Evolutionary conservation across 2,329 filamentous ascomycete species (phyloP).

Genomic region (Teratosphaeria gauchensis): DNA sequence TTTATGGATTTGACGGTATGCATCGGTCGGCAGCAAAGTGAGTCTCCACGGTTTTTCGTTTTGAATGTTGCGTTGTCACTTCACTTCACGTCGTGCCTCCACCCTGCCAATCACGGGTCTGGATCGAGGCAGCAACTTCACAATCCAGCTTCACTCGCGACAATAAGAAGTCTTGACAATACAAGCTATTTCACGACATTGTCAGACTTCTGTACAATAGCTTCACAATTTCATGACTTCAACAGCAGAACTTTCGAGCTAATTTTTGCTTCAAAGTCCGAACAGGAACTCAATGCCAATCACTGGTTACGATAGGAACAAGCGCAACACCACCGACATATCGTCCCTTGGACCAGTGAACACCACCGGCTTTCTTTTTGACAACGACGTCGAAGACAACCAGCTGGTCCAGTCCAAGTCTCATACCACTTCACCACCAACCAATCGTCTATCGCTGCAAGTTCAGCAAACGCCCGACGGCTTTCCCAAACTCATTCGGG

Average conservation of each 20-base stretch:
- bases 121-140: not conserved
- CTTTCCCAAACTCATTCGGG: constrained; percentile 74
- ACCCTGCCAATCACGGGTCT: not conserved
- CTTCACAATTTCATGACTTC: not conserved
- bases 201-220: constrained; percentile 1
- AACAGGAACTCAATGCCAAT: constrained; percentile 95
- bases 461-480: constrained; percentile 69
- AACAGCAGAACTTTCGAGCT: not conserved
- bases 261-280: constrained; percentile 41
- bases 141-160: not conserved
- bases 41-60: constrained; percentile 36
- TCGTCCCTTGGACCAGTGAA: constrained; percentile 68
- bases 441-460: constrained; percentile 47
- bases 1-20: constrained; percentile 49
- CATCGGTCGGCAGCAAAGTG: constrained; percentile 70
- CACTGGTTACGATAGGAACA: constrained; percentile 53
- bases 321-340: constrained; percentile 47
- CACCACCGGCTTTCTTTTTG: constrained; percentile 75
- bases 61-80: not conserved
- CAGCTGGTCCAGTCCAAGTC: constrained; percentile 21
- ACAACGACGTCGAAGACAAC: constrained; percentile 53
- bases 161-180: not conserved
- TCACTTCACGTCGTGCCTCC: not conserved
- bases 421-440: constrained; percentile 44
- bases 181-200: not conserved